Base-by-base conservation (phyloP, 2,329 filamentous ascomycete genomes). In the Cryphonectria parasitica region DNA sequence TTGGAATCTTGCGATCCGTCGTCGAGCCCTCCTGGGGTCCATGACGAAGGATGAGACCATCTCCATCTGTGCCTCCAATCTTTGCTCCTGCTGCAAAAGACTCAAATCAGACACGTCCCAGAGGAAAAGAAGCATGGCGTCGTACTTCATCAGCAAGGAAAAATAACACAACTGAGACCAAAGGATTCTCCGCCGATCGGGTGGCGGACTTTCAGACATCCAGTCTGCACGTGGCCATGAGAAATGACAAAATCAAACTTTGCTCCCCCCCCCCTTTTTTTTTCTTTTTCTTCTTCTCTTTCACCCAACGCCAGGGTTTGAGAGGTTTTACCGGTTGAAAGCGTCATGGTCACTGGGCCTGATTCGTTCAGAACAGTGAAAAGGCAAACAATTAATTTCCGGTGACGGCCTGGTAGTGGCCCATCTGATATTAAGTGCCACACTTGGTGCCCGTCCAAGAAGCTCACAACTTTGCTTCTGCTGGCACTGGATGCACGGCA, bases 361-460 rank as follows among this genome's bases (percentile, higher is more conserved):
- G 39, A 64, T 49, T 45, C 19, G 41, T 22, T 67, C 41, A 45
- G 45, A 36, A 41, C 25, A 10, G 54, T 36, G 28, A 49, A 25
- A 49, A 25, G 52, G 49, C 49, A 19, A 19, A 36, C 45, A 10
- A 8, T 25, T 56, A 66, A 66, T 58, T 41, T 63, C 66, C 63
- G 63, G 39, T 63, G 62, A 28, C 56, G 43, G 61, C 62, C 22
- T 66, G 67, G 31, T 65, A 64, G 60, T 69, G 68, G 70, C 67
- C 70, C 58, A 49, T 39, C 56, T 62, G 64, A 69, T 64, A 69
- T 67, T 71, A 64, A 60, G 64, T 71, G 70, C 17, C 67, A 67
- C 39, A 43, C 64, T 25, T 61, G 39, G 49, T 70, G 69, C 60
- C 45, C 58, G 43, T 17, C 28, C 61, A 39, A 41, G 64, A 39